These are phyloP conservation scores for Mycena alexandri DNA, from an alignment of 768 basidiomycete genomes.

Conservation along the genomic window DNA sequence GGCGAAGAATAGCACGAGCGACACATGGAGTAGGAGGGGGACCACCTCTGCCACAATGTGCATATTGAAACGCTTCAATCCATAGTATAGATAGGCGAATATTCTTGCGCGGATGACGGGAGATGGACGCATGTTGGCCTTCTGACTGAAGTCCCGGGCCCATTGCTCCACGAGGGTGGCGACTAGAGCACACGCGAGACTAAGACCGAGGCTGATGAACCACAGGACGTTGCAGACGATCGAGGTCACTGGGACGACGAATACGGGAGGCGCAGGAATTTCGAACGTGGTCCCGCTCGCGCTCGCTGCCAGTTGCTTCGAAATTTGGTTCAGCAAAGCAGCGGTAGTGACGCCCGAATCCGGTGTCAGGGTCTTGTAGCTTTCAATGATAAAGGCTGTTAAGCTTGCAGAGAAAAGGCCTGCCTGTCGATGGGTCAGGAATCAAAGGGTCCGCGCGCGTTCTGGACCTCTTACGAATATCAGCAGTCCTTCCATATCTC, in stretches of 20 bases:
- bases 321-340: neutral
- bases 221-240: slow-evolving; percentile 8
- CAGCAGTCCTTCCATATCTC: slow-evolving; percentile 14
- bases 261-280: neutral
- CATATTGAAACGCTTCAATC: slow-evolving; percentile 12
- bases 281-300: slow-evolving; percentile 1
- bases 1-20: slow-evolving; percentile 17
- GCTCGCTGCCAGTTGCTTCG: neutral
- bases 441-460: neutral
- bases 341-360: neutral
- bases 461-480: slow-evolving; percentile 1
- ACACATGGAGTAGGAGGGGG: slow-evolving; percentile 15
- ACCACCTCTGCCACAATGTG: slow-evolving; percentile 2
- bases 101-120: slow-evolving; percentile 11
- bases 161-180: slow-evolving; percentile 1
- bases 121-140: neutral
- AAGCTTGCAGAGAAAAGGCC: slow-evolving; percentile 24
- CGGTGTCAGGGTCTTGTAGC: slow-evolving; percentile 13
- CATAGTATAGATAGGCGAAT: slow-evolving; percentile 9
- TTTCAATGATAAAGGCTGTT: slow-evolving; percentile 19
- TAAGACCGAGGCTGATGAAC: slow-evolving; percentile 14
- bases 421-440: neutral
- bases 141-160: slow-evolving; percentile 5
- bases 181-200: slow-evolving; percentile 13
- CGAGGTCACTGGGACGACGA: neutral